A percentile compares a stretch with the other conserved stretches of the same genome.
phyloP scores from a whole-genome alignment of 805 yeast genomes.

The Suhomyces sp. region DNA sequence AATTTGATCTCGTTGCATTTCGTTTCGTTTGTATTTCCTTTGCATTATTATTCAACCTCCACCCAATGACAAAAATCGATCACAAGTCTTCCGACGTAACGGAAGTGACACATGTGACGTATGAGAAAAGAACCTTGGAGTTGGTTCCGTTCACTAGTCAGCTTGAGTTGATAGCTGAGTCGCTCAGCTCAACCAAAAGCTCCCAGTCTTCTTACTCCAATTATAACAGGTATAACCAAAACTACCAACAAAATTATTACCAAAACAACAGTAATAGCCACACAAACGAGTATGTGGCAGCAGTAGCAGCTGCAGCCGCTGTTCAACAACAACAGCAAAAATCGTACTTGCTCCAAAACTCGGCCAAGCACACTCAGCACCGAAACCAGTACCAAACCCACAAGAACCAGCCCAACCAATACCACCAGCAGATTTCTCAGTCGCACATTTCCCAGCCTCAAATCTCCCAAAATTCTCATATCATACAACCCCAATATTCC shows the following conservation, averaged over 20 bases:
- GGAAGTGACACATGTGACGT: constrained; percentile 5
- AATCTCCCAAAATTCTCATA: constrained; percentile 4
- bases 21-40: constrained; percentile 5
- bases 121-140: constrained; percentile 25
- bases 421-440: background rate
- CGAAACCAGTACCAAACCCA: constrained; percentile 4
- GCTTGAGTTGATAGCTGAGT: constrained; percentile 22
- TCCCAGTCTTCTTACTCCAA: constrained; percentile 7
- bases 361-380: background rate
- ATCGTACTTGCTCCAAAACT: constrained; percentile 16
- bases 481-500: constrained; percentile 1
- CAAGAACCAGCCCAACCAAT: background rate
- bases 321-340: constrained; percentile 27
- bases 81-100: background rate
- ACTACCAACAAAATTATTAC: constrained; percentile 5
- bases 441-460: background rate
- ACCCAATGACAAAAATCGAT: background rate
- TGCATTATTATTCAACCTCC: constrained; percentile 2
- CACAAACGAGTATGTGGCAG: constrained; percentile 23
- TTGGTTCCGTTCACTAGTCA: constrained; percentile 28
- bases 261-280: constrained; percentile 2
- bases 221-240: constrained; percentile 5
- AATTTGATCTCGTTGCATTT: background rate
- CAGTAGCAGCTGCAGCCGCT: constrained; percentile 33
- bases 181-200: constrained; percentile 7